Percentiles rank a stretch among this genome's conserved stretches.
Conservation (phyloP, 306 rosid species). For the Mucuna pruriens region DNA sequence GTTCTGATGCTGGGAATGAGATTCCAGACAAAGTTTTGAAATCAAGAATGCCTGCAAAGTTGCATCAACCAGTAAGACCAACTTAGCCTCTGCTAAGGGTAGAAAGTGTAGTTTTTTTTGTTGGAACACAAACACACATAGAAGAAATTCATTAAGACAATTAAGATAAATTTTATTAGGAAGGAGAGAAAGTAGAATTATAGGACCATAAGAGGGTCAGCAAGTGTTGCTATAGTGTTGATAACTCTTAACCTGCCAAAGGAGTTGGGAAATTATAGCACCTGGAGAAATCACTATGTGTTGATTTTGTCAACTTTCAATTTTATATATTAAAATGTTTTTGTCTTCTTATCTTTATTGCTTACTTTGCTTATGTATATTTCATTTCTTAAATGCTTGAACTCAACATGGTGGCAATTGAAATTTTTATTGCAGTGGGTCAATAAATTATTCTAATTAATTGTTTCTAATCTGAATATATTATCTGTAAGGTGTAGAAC, state of each 20-base stretch:
- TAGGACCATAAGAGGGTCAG: neutral
- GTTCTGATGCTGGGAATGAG: constrained; percentile 50
- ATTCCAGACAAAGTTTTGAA: constrained; percentile 44
- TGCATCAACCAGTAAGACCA: constrained; percentile 58
- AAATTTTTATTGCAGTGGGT: neutral
- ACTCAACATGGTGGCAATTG: constrained; percentile 26
- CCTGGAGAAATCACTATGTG: neutral
- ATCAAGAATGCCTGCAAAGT: constrained; percentile 50
- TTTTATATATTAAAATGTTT: neutral
- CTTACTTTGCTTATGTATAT: constrained; percentile 11
- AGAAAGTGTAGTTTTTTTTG: neutral
- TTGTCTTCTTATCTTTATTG: neutral
- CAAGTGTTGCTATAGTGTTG: neutral
- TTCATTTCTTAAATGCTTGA: constrained; percentile 16
- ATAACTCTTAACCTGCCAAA: neutral
- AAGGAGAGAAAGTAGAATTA: neutral
- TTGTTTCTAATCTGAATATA: neutral
- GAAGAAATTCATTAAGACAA: neutral
- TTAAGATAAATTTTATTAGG: neutral
- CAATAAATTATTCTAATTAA: neutral
- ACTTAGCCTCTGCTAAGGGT: constrained; percentile 22
- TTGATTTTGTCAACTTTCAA: neutral
- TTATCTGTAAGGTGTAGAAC: neutral
- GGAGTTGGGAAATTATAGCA: neutral
- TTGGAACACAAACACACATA: neutral